phyloP scores from a whole-genome alignment of 2,329 filamentous ascomycete genomes.

The Venturiaceae sp. region DNA sequence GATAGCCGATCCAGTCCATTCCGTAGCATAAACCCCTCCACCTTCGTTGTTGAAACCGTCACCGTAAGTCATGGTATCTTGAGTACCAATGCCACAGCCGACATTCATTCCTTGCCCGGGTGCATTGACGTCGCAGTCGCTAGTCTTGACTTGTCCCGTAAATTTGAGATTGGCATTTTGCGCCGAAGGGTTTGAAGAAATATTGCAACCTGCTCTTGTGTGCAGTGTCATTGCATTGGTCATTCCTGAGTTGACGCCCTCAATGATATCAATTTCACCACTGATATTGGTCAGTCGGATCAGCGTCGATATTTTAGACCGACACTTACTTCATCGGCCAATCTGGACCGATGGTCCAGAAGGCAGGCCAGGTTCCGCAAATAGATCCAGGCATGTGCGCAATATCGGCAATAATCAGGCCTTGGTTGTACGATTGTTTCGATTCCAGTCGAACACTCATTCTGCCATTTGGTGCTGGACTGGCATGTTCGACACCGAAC shows the following conservation, averaged over 20 bases:
- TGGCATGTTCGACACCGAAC: constrained; percentile 36
- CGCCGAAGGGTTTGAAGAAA: constrained; percentile 20
- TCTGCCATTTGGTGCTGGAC: constrained; percentile 27
- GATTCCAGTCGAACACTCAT: constrained; percentile 37
- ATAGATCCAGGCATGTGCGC: constrained; percentile 39
- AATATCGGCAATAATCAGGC: constrained; percentile 40
- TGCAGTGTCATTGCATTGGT: constrained; percentile 38
- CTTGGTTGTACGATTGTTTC: constrained; percentile 35
- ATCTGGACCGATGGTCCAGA: constrained; percentile 28
- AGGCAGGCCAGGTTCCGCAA: constrained; percentile 43
- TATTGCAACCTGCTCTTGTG: constrained; percentile 32
- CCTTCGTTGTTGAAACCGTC: constrained; percentile 39
- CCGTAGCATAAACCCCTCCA: constrained; percentile 36
- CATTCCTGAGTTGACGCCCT: constrained; percentile 33
- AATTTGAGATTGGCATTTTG: constrained; percentile 30
- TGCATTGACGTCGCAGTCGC: constrained; percentile 39
- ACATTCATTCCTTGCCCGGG: constrained; percentile 26
- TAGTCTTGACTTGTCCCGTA: constrained; percentile 36
- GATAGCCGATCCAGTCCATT: constrained; percentile 64
- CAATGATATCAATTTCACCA: constrained; percentile 42
- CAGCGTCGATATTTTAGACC: not conserved
- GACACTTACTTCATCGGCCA: constrained; percentile 23
- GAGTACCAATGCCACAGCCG: constrained; percentile 33
- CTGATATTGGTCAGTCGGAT: constrained; percentile 8
- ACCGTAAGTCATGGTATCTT: constrained; percentile 36